Base-by-base conservation (phyloP, 1,139 yeast species). In the Lodderomyces margitis region DNA sequence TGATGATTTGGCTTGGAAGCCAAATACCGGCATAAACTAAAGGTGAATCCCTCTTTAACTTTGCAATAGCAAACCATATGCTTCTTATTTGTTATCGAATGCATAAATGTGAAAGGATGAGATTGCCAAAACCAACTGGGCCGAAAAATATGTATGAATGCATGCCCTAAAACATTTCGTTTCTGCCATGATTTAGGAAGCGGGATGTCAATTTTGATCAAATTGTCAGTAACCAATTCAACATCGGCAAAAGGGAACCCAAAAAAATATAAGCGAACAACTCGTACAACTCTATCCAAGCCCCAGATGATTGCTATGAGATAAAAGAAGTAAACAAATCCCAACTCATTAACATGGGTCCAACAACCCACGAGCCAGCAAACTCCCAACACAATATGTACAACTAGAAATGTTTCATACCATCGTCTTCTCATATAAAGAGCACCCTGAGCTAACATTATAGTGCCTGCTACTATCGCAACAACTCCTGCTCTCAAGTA, bases 151-250 rank as follows among this genome's bases (percentile, higher is more conserved):
- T 74, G 68, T 25, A 78, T 59, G 45, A 69, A 78, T 0, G 78
- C 80, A 52, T 75, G 78, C 1, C 78, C 75, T 31, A 81, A 81
- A 10, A 78, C 7, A 76, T 34, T 59, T 52, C 1, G 73, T 53
- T 14, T 58, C 54, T 28, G 32, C 77, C 78, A 74, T 46, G 61
- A 54, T 2, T 49, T 52, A 10, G 78, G 75, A 36, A 60, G 68
- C 2, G 75, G 72, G 3, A 74, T 61, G 4, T 56, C 52, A 2
- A 75, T 64, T 49, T 66, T 66, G 17, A 75, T 58, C 3, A 75
- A 68, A 46, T 72, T 75, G 36, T 62, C 66, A 1, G 64, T 57
- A 24, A 66, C 46, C 27, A 75, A 53, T 20, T 55, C 46, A 8
- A 73, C 61, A 10, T 54, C 51, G 0, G 78, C 70, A 14, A 51